phyloP scores from a whole-genome alignment of 2,329 filamentous ascomycete genomes.

The Colletotrichum sp. region DNA sequence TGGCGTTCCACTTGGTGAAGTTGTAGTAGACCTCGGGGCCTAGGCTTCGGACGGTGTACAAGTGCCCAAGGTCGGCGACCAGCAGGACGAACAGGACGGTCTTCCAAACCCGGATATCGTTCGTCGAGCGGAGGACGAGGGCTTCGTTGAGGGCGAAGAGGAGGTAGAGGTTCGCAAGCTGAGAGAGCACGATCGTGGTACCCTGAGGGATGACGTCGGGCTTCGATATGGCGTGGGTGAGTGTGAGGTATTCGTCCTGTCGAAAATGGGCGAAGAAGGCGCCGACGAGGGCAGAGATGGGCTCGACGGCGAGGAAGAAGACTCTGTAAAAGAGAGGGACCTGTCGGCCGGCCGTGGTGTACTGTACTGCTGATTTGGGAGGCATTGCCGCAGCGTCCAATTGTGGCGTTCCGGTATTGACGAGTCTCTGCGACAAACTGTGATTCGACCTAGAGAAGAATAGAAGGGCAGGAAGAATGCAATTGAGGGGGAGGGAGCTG shows the following conservation, averaged over 20 bases:
- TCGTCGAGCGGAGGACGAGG: conserved; percentile 72
- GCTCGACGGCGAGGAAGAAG: conserved; percentile 80
- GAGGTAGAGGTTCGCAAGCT: conserved; percentile 80
- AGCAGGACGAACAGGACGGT: conserved; percentile 70
- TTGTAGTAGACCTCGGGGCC: conserved; percentile 70
- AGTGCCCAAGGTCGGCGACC: conserved; percentile 78
- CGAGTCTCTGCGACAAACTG: background rate
- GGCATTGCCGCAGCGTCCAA: conserved; percentile 8
- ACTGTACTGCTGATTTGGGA: conserved; percentile 18
- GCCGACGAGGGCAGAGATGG: conserved; percentile 56
- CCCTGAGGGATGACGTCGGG: conserved; percentile 57
- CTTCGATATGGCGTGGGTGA: conserved; percentile 64
- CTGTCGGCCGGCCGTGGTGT: conserved; percentile 36
- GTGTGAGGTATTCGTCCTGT: conserved; percentile 62
- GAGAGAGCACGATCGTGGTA: conserved; percentile 72
- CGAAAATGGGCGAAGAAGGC: conserved; percentile 57
- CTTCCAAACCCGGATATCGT: conserved; percentile 73
- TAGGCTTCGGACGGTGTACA: conserved; percentile 68
- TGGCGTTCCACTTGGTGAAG: conserved; percentile 66
- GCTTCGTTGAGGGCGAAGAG: conserved; percentile 81
- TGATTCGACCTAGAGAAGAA: background rate
- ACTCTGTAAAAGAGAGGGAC: conserved; percentile 69
- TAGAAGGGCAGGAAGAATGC: background rate
- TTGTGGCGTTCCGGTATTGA: background rate
- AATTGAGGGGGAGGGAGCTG: background rate